Base-by-base conservation (phyloP, 176 grass and related monocot genomes). In the Oryza australiensis region DNA sequence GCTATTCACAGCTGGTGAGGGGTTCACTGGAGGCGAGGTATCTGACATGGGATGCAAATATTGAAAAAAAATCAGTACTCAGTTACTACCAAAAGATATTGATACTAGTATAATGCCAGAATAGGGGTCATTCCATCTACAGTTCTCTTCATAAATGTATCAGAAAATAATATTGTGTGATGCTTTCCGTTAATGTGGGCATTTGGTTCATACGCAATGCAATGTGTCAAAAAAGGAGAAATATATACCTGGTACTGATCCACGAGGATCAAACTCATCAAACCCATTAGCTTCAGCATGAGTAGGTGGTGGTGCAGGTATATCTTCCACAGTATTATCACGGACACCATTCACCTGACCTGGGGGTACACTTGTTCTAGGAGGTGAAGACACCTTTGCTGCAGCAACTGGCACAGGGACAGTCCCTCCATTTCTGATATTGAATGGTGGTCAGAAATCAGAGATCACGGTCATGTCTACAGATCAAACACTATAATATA, bases 221-320 rank as follows among this genome's bases (percentile, higher is more conserved):
- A 43, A 33, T 85, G 8, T 77, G 34, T 68, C 64, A 9, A 46
- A 72, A 68, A 57, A 18, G 57, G 2, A 80, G 70, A 28, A 49
- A 75, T 78, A 4, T 76, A 79, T 95, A 99, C 96, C 93, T 93
- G 82, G 76, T 63, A 90, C 78, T 72, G 87, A 89, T 66, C 87
- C 87, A 72, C 96, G 96, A 75, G 96, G 96, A 92, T 99, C 93
- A 64, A 99, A 99, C 85, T 95, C 96, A 83, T 94, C 93, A 90
- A 99, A 99, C 83, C 91, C 91, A 86, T 91, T 86, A 24, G 49
- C 74, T 66, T 86, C 79, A 29, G 59, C 12, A 49, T 43, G 85
- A 72, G 76, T 74, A 85, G 72, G 51, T 66, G 85, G 62, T 34
- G 77, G 65, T 74, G 82, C 72, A 84, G 89, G 66, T 68, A 87